Evolutionary conservation across 1,284 basidiomycete species (phyloP), one percentile per base, ranked within the genome.

Genomic region (Cryptococcus sp.): DNA sequence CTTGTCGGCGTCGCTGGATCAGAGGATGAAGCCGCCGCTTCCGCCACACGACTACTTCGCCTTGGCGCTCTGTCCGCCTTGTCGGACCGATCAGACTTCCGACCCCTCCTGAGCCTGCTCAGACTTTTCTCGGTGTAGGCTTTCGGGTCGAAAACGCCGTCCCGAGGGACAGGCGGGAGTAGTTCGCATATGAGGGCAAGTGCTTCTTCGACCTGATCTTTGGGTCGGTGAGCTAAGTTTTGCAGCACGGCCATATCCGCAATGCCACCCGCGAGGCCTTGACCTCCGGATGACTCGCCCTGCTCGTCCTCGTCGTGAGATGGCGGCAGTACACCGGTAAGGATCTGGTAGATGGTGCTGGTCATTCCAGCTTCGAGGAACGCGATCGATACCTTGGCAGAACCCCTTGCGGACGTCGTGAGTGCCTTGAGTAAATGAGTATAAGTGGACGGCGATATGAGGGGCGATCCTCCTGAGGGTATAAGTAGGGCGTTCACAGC

Each of bases 161-260:
- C 92, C 87, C 69, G 39, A 0, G 93, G 91, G 27, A 93, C 78
- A 8, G 94, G 90, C 0, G 94, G 94, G 78, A 97, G 84, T 17
- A 97, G 79, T 74, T 97, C 94, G 40, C 89, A 89, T 23, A 94
- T 83, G 19, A 97, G 83, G 62, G 88, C 88, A 25, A 97, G 81
- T 0, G 90, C 87, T 78, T 97, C 93, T 78, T 96, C 93, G 6
- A 97, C 86, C 75, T 96, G 93, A 66, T 98, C 95, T 80, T 98
- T 98, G 11, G 95, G 91, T 41, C 93, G 85, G 76, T 97, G 93
- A 0, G 93, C 93, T 39, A 99, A 81, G 75, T 95, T 98, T 80
- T 98, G 92, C 86, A 98, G 91, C 39, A 99, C 91, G 7, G 91
- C 90, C 91, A 98, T 94, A 75, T 98, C 94, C 4, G 90, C 90